Evolutionary conservation across 352 stramenopile species (phyloP).

Genomic region (Blastocystis sp.): DNA sequence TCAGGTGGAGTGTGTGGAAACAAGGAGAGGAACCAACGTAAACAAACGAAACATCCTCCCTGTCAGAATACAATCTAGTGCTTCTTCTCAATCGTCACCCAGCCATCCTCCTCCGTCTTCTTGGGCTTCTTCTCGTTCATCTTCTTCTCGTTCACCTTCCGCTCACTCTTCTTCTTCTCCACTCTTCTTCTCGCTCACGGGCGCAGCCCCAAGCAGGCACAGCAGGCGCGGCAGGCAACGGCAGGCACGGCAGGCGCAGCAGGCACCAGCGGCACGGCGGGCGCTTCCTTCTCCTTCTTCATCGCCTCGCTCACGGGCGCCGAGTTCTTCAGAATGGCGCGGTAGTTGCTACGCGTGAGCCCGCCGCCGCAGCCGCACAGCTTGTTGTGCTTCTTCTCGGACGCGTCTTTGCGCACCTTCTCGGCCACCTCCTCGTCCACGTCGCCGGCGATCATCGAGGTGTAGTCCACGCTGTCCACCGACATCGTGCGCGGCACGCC

Average conservation of each 20-base stretch:
- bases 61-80: slow-evolving; percentile 13
- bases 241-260: too few species aligned
- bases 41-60: slow-evolving; percentile 28
- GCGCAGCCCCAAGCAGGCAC: background rate
- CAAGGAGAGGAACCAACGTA: background rate
- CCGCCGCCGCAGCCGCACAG: background rate
- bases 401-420: slow-evolving; percentile 17
- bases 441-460: slow-evolving; percentile 37
- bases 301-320: background rate
- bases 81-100: slow-evolving; percentile 58
- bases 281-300: background rate
- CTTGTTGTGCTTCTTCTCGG: slow-evolving; percentile 5
- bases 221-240: too few species aligned
- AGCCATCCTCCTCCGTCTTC: slow-evolving; percentile 34
- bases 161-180: slow-evolving; percentile 17
- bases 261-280: background rate
- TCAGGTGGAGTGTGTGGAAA: background rate
- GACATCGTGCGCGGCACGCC: slow-evolving; percentile 39
- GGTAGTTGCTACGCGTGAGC: slow-evolving; percentile 7
- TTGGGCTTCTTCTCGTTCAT: slow-evolving; percentile 49
- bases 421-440: slow-evolving; percentile 25
- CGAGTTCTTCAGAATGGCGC: slow-evolving; percentile 45
- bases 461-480: slow-evolving; percentile 60
- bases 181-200: background rate
- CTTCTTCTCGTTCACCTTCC: background rate